Evolutionary conservation across 352 stramenopile genomes (phyloP).

Genomic region (Pythium chondricola): DNA sequence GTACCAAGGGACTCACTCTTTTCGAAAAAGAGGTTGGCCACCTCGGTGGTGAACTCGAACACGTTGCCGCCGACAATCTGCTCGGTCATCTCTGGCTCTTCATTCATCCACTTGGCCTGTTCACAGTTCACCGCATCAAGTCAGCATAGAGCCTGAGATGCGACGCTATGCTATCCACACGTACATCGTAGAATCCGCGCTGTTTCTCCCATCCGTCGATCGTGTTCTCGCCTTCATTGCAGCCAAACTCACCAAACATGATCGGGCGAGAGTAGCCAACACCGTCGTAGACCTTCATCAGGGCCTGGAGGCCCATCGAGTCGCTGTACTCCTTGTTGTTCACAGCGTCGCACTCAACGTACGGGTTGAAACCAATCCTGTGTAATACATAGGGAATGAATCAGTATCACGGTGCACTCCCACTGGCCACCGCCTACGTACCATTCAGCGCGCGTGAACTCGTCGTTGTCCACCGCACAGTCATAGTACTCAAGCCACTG

Average conservation of each 20-base stretch:
- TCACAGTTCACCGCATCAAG: neutral
- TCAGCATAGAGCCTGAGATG: neutral
- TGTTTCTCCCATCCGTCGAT: constrained; percentile 66
- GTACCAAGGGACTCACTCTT: constrained; percentile 23
- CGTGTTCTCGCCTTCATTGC: constrained; percentile 58
- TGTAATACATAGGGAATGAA: constrained; percentile 1
- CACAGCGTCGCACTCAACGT: constrained; percentile 56
- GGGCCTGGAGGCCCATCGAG: constrained; percentile 45
- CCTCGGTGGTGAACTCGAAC: constrained; percentile 75
- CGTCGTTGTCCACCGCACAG: constrained; percentile 47
- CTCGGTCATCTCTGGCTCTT: constrained; percentile 61
- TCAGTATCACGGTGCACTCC: neutral
- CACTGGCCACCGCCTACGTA: too few species aligned
- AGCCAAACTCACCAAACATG: constrained; percentile 77
- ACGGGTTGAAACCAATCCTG: constrained; percentile 64
- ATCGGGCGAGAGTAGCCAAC: constrained; percentile 46
- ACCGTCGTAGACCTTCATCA: constrained; percentile 53
- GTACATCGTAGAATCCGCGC: constrained; percentile 58
- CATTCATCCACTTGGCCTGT: constrained; percentile 83
- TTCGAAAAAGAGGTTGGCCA: constrained; percentile 43
- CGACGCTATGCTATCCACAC: neutral
- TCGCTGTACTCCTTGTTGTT: constrained; percentile 47
- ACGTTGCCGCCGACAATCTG: constrained; percentile 73
- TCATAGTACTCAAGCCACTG: constrained; percentile 76
- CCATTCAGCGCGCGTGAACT: constrained; percentile 50